Conservation (phyloP, 2,329 filamentous ascomycete genomes). For the Penicillium freii region DNA sequence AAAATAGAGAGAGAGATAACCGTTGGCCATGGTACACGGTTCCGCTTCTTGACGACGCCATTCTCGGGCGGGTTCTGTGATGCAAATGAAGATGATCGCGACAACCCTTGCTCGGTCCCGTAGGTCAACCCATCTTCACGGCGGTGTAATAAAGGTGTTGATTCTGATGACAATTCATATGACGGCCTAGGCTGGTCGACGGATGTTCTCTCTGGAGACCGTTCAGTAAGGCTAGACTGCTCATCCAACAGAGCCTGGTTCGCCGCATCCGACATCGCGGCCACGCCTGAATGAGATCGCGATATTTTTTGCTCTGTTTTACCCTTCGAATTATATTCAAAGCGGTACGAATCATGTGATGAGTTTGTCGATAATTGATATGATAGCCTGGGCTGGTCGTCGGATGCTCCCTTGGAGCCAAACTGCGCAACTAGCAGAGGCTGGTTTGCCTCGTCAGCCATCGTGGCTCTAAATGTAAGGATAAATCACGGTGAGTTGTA, state of each 20-base stretch:
- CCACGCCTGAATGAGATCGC: background rate
- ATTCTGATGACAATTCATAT: constrained; percentile 42
- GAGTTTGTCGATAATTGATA: constrained; percentile 9
- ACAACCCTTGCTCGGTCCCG: constrained; percentile 26
- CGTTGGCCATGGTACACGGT: constrained; percentile 67
- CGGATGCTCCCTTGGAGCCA: background rate
- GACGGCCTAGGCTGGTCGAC: constrained; percentile 22
- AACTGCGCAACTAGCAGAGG: constrained; percentile 31
- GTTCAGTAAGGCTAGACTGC: background rate
- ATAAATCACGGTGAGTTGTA: background rate
- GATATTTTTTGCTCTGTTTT: background rate
- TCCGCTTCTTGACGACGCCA: constrained; percentile 20
- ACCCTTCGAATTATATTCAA: background rate
- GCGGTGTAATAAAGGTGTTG: constrained; percentile 42
- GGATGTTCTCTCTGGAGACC: constrained; percentile 16
- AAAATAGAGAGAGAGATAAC: constrained; percentile 69
- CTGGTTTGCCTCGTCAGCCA: constrained; percentile 36
- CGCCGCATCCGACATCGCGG: background rate
- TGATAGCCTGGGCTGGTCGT: background rate
- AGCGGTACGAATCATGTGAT: background rate
- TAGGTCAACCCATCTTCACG: constrained; percentile 36
- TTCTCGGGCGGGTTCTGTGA: constrained; percentile 21
- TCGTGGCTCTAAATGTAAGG: constrained; percentile 19
- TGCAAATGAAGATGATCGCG: constrained; percentile 21
- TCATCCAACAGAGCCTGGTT: background rate